Base-by-base conservation (phyloP, 2,329 filamentous ascomycete species). In the Colletotrichum sublineola region DNA sequence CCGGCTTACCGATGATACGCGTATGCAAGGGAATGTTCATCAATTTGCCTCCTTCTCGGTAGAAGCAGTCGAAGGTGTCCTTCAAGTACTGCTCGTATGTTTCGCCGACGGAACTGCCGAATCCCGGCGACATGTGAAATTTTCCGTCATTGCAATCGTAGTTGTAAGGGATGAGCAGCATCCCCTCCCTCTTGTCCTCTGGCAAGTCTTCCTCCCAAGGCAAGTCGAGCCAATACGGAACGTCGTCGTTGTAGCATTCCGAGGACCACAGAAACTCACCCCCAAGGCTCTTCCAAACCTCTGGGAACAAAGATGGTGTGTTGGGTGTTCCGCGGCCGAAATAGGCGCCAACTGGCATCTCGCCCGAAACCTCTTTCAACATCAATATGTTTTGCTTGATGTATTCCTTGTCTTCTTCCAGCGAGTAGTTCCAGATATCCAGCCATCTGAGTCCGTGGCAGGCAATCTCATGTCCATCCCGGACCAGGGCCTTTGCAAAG, bases 141-240 rank as follows among this genome's bases (percentile, higher is more conserved):
- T 84, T 84, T 1, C 82, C 82, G 71, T 84, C 82, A 60, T 83
- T 84, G 76, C 80, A 80, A 71, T 82, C 81, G 74, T 82, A 82
- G 63, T 76, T 80, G 72, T 82, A 82, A 0, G 80, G 81, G 24
- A 83, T 78, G 24, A 83, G 75, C 15, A 84, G 77, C 75, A 83
- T 78, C 6, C 82, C 82, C 65, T 83, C 79, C 33, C 78, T 77
- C 58, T 84, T 76, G 8, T 75, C 74, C 36, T 78, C 76, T 12
- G 75, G 76, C 14, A 77, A 58, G 33, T 66, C 61, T 24, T 78
- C 78, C 46, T 80, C 79, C 72, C 75, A 79, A 0, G 77, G 77
- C 44, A 78, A 50, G 56, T 78, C 77, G 2, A 78, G 60, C 77
- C 77, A 78, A 68, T 78, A 78, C 0, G 77, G 77, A 1, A 78